Evolutionary conservation across 331 rosid genomes (phyloP).

Genomic region (Malus hybrid): DNA sequence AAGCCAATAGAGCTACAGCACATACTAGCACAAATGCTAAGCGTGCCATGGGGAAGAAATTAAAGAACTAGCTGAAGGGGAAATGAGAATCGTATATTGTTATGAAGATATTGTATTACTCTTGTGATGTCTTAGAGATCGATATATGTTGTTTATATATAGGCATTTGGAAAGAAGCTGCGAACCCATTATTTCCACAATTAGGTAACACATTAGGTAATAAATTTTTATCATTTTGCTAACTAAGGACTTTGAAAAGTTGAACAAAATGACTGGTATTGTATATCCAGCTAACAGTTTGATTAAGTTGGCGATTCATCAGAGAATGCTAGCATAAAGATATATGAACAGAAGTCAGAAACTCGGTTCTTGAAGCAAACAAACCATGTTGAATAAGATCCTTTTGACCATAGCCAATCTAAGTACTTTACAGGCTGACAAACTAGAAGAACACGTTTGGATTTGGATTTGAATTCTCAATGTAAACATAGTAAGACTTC

Average conservation of each 20-base stretch:
- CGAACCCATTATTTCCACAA: neutral
- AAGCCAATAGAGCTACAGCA: conserved; percentile 39
- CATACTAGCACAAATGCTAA: conserved; percentile 29
- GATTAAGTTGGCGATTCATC: neutral
- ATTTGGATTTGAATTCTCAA: too few species aligned
- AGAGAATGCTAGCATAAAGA: too few species aligned
- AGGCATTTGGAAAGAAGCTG: neutral
- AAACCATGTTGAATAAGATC: too few species aligned
- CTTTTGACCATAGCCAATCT: too few species aligned
- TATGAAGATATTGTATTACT: neutral
- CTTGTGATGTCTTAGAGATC: neutral
- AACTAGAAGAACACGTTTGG: too few species aligned
- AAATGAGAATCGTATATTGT: neutral
- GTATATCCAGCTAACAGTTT: neutral
- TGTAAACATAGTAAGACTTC: too few species aligned
- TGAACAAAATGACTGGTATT: neutral
- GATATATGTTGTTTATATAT: neutral
- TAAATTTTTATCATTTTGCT: neutral
- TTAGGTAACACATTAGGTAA: neutral
- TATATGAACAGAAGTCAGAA: too few species aligned
- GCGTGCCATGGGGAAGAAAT: conserved; percentile 17
- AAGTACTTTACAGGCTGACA: too few species aligned
- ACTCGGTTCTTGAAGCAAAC: too few species aligned
- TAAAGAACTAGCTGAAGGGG: neutral
- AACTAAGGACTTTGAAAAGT: neutral